These are phyloP conservation scores for Populus ilicifolia DNA, from an alignment of 345 rosid genomes.

Conservation along the genomic window DNA sequence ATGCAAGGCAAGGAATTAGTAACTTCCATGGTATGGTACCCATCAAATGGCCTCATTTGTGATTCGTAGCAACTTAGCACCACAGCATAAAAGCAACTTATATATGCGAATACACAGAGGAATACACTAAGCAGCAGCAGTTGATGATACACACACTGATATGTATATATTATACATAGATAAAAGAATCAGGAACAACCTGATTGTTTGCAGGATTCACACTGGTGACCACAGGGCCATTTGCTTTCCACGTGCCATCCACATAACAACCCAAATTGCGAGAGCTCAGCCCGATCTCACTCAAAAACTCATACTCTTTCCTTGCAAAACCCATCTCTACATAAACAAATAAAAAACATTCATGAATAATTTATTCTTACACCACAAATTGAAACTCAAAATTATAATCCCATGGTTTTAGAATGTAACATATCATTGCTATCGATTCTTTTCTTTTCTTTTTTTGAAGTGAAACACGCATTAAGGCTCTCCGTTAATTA, in stretches of 20 bases:
- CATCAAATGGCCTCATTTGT: neutral
- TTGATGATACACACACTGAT: neutral
- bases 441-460: neutral
- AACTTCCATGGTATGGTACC: neutral
- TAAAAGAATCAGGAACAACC: conserved; percentile 34
- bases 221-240: conserved; percentile 61
- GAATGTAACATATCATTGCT: neutral
- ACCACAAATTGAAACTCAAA: neutral
- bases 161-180: neutral
- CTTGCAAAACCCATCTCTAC: conserved; percentile 65
- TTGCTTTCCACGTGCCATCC: conserved; percentile 71
- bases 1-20: neutral
- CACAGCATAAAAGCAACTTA: neutral
- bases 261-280: conserved; percentile 67
- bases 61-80: neutral
- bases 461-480: neutral
- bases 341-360: neutral
- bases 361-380: neutral
- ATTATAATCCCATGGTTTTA: neutral
- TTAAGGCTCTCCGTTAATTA: neutral
- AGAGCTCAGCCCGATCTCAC: conserved; percentile 68
- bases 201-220: conserved; percentile 80
- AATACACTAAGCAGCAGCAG: neutral
- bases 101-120: neutral
- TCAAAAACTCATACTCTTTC: conserved; percentile 66